phyloP scores from a whole-genome alignment of 225 moss, liverwort and hornwort species.

The Pseudoscleropodium purum region DNA sequence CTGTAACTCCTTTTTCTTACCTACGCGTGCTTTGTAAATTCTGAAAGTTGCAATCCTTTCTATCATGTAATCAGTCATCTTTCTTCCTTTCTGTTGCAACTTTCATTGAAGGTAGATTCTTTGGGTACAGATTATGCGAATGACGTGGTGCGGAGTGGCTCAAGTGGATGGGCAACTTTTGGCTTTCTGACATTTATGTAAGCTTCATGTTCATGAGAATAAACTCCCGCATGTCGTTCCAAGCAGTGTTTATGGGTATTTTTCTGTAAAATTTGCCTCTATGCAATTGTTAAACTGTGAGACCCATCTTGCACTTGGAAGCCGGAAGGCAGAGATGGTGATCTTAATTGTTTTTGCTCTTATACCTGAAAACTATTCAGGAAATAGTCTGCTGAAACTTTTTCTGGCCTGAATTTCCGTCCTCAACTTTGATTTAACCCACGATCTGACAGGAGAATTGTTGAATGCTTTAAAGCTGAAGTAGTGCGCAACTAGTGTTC shows the following conservation, averaged over 20 bases:
- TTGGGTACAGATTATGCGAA: slow-evolving; percentile 49
- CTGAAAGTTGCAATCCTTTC: neutral
- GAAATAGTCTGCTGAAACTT: neutral
- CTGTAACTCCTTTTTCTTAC: neutral
- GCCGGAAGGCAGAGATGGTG: neutral
- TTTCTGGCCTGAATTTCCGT: neutral
- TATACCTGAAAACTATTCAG: neutral
- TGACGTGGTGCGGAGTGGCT: slow-evolving; percentile 35
- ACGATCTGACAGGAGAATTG: neutral
- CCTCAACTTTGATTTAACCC: neutral
- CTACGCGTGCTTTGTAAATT: neutral
- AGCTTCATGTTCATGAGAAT: neutral
- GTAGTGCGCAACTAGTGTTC: neutral
- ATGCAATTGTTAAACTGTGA: neutral
- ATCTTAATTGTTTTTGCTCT: neutral
- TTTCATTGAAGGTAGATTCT: neutral
- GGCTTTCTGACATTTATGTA: slow-evolving; percentile 85
- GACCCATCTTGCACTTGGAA: neutral
- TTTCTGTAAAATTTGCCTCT: neutral
- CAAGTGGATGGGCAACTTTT: slow-evolving; percentile 93
- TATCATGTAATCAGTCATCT: neutral
- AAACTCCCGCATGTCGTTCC: neutral
- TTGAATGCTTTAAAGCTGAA: neutral
- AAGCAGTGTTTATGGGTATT: neutral
- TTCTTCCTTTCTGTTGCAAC: neutral